Evolutionary conservation across 345 rosid species (phyloP), one percentile per base, ranked within the genome.

Genomic region (Geranium rotundifolium): DNA sequence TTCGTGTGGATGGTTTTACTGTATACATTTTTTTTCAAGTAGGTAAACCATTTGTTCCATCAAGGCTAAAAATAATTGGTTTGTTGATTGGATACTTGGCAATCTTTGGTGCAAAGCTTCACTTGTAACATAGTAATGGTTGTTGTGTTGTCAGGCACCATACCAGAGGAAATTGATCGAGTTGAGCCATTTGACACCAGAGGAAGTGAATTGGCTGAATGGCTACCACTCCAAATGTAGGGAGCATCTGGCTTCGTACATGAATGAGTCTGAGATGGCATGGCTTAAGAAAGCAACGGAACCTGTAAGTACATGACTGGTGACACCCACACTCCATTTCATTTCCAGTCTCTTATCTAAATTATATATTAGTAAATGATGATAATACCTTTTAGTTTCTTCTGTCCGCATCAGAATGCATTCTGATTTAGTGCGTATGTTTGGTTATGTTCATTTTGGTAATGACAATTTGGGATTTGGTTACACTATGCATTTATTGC

Each of bases 211-310:
- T 30, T 95, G 96, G 96, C 61, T 90, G 46, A 84, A 95, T 77
- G 66, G 74, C 57, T 95, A 95, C 77, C 96, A 90, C 76, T 75
- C 74, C 17, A 81, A 68, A 60, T 90, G 99, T 67, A 75, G 86
- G 57, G 95, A 90, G 56, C 76, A 84, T 54, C 74, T 90, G 72
- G 84, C 85, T 0, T 78, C 97, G 0, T 79, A 69, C 76, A 57
- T 95, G 92, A 80, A 81, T 64, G 80, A 80, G 61, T 18, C 72
- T 16, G 91, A 90, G 84, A 76, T 73, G 80, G 82, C 82, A 27
- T 93, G 99, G 99, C 87, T 90, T 69, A 79, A 73, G 72, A 85
- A 80, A 73, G 99, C 99, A 50, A 90, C 99, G 0, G 91, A 86
- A 68, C 85, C 92, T 57, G 68, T 86, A 16, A 68, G 72, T 7